phyloP scores from a whole-genome alignment of 148 eudicot genomes.

The Persicaria maculosa region DNA sequence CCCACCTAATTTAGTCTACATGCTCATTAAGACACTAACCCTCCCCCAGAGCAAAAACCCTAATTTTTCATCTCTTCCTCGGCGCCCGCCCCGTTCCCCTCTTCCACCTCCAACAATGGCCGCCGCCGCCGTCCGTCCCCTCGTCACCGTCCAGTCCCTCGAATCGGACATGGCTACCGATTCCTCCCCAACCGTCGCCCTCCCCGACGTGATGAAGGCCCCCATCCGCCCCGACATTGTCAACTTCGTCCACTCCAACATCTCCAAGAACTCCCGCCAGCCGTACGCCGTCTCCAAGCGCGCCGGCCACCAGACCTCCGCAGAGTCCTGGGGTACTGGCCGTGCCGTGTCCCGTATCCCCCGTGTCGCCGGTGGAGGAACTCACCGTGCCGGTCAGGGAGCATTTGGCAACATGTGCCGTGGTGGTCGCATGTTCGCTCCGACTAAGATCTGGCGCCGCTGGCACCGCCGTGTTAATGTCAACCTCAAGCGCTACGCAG shows the following conservation, averaged over 20 bases:
- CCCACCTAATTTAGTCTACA: too few relatives aligned
- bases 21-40: background rate
- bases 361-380: constrained; percentile 81
- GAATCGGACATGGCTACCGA: constrained; percentile 67
- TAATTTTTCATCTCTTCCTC: background rate
- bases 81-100: background rate
- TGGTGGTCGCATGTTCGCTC: constrained; percentile 83
- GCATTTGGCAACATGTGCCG: constrained; percentile 90
- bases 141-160: constrained; percentile 41
- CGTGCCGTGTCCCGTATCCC: constrained; percentile 90
- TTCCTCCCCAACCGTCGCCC: constrained; percentile 28
- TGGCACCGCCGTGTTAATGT: constrained; percentile 45
- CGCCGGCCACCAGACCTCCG: constrained; percentile 87
- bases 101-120: constrained; percentile 23
- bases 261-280: constrained; percentile 72
- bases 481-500: constrained; percentile 29
- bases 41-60: constrained; percentile 8
- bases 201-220: constrained; percentile 61
- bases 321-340: constrained; percentile 90
- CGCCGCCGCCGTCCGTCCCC: constrained; percentile 37
- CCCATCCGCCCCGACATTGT: constrained; percentile 71
- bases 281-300: constrained; percentile 72
- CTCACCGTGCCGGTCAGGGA: constrained; percentile 84
- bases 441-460: constrained; percentile 67
- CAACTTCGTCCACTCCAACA: constrained; percentile 47